Evolutionary conservation across 805 yeast genomes (phyloP).

Genomic region (Maudiozyma turicensis): DNA sequence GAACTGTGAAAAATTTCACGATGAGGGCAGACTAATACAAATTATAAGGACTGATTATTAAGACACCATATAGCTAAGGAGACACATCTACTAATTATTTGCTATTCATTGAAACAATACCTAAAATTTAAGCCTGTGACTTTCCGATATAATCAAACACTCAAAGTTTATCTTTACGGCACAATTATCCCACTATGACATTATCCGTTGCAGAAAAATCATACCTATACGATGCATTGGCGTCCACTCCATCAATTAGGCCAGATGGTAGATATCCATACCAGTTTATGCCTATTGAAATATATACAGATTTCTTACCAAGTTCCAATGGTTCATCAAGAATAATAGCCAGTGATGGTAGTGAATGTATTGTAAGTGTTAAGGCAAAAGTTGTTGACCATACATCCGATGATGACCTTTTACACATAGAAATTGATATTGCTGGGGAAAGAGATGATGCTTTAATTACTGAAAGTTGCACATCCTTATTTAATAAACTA

Average conservation of each 20-base stretch:
- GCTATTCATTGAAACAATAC: no score
- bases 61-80: no score
- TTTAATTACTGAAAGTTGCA: conserved; percentile 51
- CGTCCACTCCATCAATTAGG: conserved; percentile 50
- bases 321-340: conserved; percentile 89
- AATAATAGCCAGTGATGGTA: conserved; percentile 77
- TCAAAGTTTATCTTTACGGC: neutral
- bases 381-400: conserved; percentile 70
- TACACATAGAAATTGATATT: conserved; percentile 74
- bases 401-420: conserved; percentile 37
- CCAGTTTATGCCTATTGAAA: conserved; percentile 82
- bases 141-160: neutral
- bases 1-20: neutral
- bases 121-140: neutral
- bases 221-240: conserved; percentile 65
- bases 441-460: conserved; percentile 76
- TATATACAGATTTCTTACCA: conserved; percentile 71
- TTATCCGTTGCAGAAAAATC: conserved; percentile 70
- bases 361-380: conserved; percentile 86
- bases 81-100: no score
- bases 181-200: conserved; percentile 38
- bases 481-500: conserved; percentile 40
- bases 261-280: conserved; percentile 73
- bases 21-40: neutral
- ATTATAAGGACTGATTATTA: neutral